phyloP scores from a whole-genome alignment of 2,329 filamentous ascomycete genomes.

The Trichoderma polysporum region DNA sequence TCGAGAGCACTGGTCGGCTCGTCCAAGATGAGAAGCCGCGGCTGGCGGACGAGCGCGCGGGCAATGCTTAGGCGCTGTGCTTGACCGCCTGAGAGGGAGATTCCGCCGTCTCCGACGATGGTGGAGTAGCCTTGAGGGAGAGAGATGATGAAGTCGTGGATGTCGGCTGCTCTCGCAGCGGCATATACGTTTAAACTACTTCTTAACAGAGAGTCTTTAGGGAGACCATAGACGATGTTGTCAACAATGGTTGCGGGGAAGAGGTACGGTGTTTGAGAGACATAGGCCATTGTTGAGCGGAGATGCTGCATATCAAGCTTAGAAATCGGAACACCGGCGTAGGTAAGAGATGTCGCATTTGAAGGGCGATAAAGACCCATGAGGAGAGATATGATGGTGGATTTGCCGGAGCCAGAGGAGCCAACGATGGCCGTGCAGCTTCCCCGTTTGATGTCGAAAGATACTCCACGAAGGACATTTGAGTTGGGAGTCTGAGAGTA shows the following conservation, averaged over 20 bases:
- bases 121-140: constrained; percentile 64
- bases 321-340: constrained; percentile 57
- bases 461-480: constrained; percentile 62
- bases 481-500: constrained; percentile 62
- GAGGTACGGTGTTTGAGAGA: constrained; percentile 69
- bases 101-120: constrained; percentile 71
- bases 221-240: constrained; percentile 78
- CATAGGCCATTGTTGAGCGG: constrained; percentile 63
- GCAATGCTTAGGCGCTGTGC: constrained; percentile 80
- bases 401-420: constrained; percentile 86
- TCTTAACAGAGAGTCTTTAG: constrained; percentile 52
- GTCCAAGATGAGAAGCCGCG: constrained; percentile 75
- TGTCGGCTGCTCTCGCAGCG: constrained; percentile 60
- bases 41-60: constrained; percentile 69
- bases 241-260: constrained; percentile 63
- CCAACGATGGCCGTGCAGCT: constrained; percentile 78
- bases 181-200: constrained; percentile 44
- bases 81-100: constrained; percentile 75
- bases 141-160: constrained; percentile 73
- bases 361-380: constrained; percentile 64
- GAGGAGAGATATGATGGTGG: constrained; percentile 74
- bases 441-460: constrained; percentile 61
- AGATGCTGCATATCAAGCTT: constrained; percentile 60
- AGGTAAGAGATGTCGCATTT: constrained; percentile 47
- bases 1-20: constrained; percentile 86